phyloP scores from a whole-genome alignment of 2,329 filamentous ascomycete genomes.

The Ceratocystis papillata region DNA sequence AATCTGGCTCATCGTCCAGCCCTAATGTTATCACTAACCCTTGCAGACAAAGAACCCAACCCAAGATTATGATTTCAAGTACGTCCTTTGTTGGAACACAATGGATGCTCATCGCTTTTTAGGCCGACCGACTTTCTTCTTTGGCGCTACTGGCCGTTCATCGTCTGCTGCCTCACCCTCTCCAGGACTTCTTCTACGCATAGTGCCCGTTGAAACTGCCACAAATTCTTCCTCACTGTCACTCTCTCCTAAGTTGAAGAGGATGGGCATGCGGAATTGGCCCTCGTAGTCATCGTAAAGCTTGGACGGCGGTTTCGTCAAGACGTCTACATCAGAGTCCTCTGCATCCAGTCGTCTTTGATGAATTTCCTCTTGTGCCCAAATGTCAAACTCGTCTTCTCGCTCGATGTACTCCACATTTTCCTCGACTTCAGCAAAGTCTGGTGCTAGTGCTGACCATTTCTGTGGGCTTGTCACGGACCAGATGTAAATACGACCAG shows the following conservation, averaged over 20 bases:
- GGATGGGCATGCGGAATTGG: constrained; percentile 80
- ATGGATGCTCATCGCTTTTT: constrained; percentile 33
- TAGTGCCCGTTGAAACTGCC: constrained; percentile 62
- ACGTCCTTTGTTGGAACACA: neutral
- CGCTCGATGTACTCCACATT: constrained; percentile 93
- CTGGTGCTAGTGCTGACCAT: constrained; percentile 92
- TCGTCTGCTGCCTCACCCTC: constrained; percentile 54
- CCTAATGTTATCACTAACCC: neutral
- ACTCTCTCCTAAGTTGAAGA: constrained; percentile 86
- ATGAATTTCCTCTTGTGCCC: constrained; percentile 87
- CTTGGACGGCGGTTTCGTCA: constrained; percentile 61
- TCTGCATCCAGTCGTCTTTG: constrained; percentile 82
- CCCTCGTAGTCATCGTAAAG: constrained; percentile 48
- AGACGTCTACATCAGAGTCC: constrained; percentile 85
- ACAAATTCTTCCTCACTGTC: constrained; percentile 88
- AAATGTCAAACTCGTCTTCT: constrained; percentile 97
- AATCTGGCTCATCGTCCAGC: neutral
- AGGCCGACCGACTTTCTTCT: constrained; percentile 37
- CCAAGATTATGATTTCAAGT: neutral
- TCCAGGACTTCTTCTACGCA: constrained; percentile 73
- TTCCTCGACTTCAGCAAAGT: constrained; percentile 95
- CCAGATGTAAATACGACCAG: constrained; percentile 90
- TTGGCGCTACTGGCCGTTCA: constrained; percentile 30
- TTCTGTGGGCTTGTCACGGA: constrained; percentile 89
- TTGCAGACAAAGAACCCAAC: neutral